Base-by-base conservation (phyloP, 306 rosid genomes). In the Inga oerstediana region DNA sequence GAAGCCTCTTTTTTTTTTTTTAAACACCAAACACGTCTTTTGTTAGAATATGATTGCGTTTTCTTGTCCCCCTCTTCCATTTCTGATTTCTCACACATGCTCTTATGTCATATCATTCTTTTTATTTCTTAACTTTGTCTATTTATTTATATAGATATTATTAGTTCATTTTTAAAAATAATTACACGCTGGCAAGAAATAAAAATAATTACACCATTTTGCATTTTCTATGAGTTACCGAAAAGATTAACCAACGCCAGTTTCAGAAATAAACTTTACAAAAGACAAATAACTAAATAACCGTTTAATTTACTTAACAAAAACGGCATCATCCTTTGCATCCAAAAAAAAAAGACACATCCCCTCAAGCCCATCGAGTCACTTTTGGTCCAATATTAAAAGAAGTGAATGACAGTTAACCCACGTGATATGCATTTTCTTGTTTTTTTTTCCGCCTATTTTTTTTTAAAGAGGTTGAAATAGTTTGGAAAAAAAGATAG, bases 321-420 rank as follows among this genome's bases (percentile, higher is more conserved):
- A 22, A 59, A 59, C n/a, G 56, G 7, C 20, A 10, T 22, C 68
- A 62, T 4, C 37, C 20, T 49, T 49, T 14, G 20, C 56, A 15
- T 3, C 52, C 52, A 44, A 44, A 48, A 13, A 13, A 3, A 12
- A 10, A 10, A 48, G 9, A 45, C 16, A 58, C 22, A 4, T 27
- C 39, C 30, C 7, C 20, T n/a, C 22, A 52, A 52, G 22, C 0
- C 22, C 59, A 5, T 52, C 19, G 5, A 52, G 19, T 17, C 10
- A 17, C 3, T 68, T 79, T 49, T 37, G 52, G 52, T 19, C 52
- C 75, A 48, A 7, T 67, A 51, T 59, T 37, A 17, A 69, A n/a
- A 32, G 68, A 80, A 8, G 59, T 79, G 75, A 65, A 71, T 56
- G 43, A 27, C 54, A 41, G 30, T 16, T 43, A 70, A 69, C 45